A percentile compares a stretch with the other conserved stretches of the same genome.
Conservation (phyloP, 768 basidiomycete genomes). For the Pulveroboletus sp. region DNA sequence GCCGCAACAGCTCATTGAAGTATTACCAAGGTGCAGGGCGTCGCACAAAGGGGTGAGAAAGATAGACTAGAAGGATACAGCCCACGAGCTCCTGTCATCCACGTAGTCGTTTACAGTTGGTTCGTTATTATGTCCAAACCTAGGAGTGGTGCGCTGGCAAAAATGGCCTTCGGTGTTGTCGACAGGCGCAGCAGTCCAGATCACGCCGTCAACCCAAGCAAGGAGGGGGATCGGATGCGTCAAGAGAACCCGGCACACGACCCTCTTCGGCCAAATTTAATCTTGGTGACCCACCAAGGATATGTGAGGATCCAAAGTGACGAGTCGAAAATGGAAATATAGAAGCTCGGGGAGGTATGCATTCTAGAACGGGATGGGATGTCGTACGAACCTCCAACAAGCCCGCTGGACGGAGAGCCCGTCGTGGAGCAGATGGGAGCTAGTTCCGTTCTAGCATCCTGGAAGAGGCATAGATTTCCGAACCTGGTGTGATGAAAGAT, state of each 20-base stretch:
- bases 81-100: neutral
- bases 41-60: conserved; percentile 12
- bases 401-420: neutral
- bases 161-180: neutral
- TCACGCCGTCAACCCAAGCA: neutral
- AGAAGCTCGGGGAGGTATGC: conserved; percentile 11
- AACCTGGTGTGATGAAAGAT: conserved; percentile 1
- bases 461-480: conserved; percentile 3
- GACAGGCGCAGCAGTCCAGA: neutral
- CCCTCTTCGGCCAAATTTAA: conserved; percentile 2
- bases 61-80: neutral
- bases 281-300: neutral
- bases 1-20: neutral
- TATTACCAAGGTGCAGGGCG: neutral
- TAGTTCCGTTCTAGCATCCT: neutral
- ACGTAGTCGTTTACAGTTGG: too few species aligned
- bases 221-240: neutral
- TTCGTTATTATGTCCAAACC: neutral
- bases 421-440: conserved; percentile 9
- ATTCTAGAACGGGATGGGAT: conserved; percentile 11
- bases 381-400: neutral
- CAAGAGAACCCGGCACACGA: conserved; percentile 2
- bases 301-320: conserved; percentile 8
- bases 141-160: neutral
- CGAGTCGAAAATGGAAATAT: conserved; percentile 11